Evolutionary conservation across 495 filamentous ascomycete species (phyloP).

Genomic region (Penicillium diatomitis): DNA sequence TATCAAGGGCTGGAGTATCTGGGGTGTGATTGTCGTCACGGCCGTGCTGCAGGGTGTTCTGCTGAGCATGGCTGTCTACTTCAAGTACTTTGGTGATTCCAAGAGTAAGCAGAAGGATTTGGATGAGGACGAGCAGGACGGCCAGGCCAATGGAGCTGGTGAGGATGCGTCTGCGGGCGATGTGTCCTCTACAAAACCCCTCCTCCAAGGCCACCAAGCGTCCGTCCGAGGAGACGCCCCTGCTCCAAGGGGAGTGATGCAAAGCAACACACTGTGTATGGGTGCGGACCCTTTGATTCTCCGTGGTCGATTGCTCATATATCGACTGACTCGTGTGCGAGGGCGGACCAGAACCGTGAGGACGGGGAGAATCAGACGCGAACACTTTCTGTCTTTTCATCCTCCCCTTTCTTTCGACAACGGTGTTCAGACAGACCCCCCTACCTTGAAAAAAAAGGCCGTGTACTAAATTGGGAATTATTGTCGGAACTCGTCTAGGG

Average conservation of each 20-base stretch:
- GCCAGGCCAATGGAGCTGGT: conserved; percentile 24
- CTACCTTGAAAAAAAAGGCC: no score
- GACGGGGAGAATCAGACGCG: no score
- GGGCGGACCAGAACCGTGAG: no score
- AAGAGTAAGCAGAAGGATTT: conserved; percentile 23
- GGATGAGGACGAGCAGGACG: conserved; percentile 25
- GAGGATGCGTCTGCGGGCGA: conserved; percentile 5
- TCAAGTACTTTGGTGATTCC: conserved; percentile 46
- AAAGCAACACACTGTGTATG: no score
- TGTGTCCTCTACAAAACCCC: conserved; percentile 6
- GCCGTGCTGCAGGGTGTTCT: conserved; percentile 79
- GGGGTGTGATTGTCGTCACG: conserved; percentile 81
- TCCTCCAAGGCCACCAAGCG: conserved; percentile 19
- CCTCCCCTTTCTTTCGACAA: no score
- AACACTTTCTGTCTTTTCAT: no score
- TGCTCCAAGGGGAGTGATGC: conserved; percentile 26
- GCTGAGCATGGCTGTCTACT: conserved; percentile 70
- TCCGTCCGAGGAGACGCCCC: conserved; percentile 40
- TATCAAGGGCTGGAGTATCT: conserved; percentile 82
- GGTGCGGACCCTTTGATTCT: no score
- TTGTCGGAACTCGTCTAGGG: no score
- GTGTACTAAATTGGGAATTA: no score
- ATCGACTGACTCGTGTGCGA: no score
- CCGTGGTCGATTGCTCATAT: no score
- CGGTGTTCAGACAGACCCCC: no score